These are phyloP conservation scores for Podila clonocystis DNA, from an alignment of 192 early-diverging fungal genomes.

Conservation along the genomic window DNA sequence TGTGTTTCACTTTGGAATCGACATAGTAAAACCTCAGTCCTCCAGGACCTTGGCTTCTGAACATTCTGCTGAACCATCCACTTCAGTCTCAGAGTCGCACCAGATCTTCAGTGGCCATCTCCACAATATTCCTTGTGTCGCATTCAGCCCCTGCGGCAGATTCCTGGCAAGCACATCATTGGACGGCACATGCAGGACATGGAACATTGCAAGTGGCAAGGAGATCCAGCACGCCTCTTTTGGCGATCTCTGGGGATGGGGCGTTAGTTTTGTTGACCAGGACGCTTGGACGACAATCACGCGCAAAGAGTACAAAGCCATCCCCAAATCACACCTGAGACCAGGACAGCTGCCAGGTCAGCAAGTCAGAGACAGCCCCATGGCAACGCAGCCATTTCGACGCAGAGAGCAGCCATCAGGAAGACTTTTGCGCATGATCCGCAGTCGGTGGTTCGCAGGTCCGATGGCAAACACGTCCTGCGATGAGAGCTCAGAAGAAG, in stretches of 20 bases:
- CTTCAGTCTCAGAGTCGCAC: slow-evolving; percentile 6
- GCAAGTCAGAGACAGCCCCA: slow-evolving; percentile 33
- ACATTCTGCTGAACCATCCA: background rate
- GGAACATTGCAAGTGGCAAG: slow-evolving; percentile 53
- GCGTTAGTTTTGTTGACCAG: slow-evolving; percentile 19
- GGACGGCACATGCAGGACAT: slow-evolving; percentile 61
- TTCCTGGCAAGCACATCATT: slow-evolving; percentile 67
- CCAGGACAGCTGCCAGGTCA: slow-evolving; percentile 33
- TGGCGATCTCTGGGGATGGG: slow-evolving; percentile 34
- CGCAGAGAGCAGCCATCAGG: slow-evolving; percentile 22
- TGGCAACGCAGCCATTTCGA: slow-evolving; percentile 12
- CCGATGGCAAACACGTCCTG: slow-evolving; percentile 28
- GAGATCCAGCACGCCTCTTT: slow-evolving; percentile 36
- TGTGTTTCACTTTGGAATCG: slow-evolving; percentile 53
- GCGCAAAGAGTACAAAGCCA: slow-evolving; percentile 17
- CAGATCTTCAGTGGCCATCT: slow-evolving; percentile 60
- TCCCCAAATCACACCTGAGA: slow-evolving; percentile 30
- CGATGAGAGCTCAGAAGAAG: slow-evolving; percentile 23
- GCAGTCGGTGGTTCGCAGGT: slow-evolving; percentile 30
- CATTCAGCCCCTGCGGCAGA: slow-evolving; percentile 61
- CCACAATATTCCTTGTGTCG: slow-evolving; percentile 70
- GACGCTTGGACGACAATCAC: slow-evolving; percentile 22
- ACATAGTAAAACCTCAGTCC: background rate
- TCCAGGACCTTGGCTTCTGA: background rate
- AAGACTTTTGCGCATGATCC: slow-evolving; percentile 27